phyloP scores from a whole-genome alignment of 2,329 filamentous ascomycete genomes.

The Exserohilum rostratum region DNA sequence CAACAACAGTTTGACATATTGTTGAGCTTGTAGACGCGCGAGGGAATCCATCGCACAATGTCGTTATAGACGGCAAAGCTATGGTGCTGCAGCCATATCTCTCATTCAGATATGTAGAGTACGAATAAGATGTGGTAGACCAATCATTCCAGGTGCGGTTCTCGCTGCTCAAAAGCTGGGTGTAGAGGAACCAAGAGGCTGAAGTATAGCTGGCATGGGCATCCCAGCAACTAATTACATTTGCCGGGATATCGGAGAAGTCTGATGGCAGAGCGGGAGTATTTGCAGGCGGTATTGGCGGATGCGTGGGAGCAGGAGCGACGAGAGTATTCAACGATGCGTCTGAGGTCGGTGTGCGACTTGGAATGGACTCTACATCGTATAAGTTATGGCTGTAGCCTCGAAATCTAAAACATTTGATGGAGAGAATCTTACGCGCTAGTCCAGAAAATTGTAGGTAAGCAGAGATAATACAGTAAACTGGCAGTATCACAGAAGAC shows the following conservation, averaged over 20 bases:
- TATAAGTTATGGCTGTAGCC: background rate
- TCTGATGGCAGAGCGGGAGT: background rate
- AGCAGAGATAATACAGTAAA: background rate
- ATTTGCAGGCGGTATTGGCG: background rate
- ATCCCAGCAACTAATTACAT: background rate
- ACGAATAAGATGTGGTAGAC: background rate
- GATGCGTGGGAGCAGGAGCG: background rate
- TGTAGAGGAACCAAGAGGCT: background rate
- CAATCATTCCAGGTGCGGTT: background rate
- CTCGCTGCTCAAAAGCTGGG: background rate
- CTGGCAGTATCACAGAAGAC: too few relatives aligned
- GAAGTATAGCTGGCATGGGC: background rate
- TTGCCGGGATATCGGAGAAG: background rate
- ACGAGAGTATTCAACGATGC: background rate
- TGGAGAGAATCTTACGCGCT: background rate
- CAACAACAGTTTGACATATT: background rate
- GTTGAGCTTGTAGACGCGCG: background rate
- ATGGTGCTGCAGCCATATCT: background rate
- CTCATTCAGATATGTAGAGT: background rate
- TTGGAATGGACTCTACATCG: background rate
- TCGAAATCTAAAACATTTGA: background rate
- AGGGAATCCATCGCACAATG: background rate
- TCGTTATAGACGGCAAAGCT: background rate
- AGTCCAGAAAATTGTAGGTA: background rate
- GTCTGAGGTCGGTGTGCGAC: background rate